phyloP scores from a whole-genome alignment of 805 yeast genomes.

The Clavispora asparagi region DNA sequence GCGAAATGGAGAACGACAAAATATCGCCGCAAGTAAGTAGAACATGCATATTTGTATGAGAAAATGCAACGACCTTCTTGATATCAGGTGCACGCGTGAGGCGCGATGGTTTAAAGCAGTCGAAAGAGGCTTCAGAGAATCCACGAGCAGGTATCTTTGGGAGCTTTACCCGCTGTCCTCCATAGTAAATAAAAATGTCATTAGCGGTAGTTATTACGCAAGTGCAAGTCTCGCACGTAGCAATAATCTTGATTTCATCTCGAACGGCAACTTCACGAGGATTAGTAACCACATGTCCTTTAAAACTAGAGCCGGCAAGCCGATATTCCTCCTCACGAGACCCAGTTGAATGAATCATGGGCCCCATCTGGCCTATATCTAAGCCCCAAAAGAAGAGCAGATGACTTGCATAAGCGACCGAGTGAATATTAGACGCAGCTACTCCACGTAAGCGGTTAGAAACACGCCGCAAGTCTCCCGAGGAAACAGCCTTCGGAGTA shows the following conservation, averaged over 20 bases:
- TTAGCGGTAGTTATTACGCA: constrained; percentile 53
- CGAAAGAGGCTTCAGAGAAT: constrained; percentile 41
- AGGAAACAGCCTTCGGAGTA: constrained; percentile 35
- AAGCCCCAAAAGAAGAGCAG: constrained; percentile 69
- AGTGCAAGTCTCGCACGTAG: constrained; percentile 67
- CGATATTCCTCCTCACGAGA: constrained; percentile 16
- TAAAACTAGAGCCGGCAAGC: constrained; percentile 22
- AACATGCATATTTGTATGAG: constrained; percentile 41
- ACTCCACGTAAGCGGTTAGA: constrained; percentile 35
- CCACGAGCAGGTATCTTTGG: constrained; percentile 35
- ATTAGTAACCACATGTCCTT: constrained; percentile 33
- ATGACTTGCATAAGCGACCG: constrained; percentile 50
- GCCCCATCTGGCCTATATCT: constrained; percentile 78
- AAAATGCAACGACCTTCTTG: constrained; percentile 28
- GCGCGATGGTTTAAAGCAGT: constrained; percentile 48
- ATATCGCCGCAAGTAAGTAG: constrained; percentile 60
- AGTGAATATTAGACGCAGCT: constrained; percentile 64
- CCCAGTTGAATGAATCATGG: neutral
- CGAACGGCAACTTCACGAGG: constrained; percentile 40
- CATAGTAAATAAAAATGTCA: constrained; percentile 58
- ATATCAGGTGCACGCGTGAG: constrained; percentile 38
- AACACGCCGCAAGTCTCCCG: constrained; percentile 40
- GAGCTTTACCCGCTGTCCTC: constrained; percentile 50
- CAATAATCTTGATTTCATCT: constrained; percentile 50
- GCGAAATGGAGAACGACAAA: constrained; percentile 29